Base-by-base conservation (phyloP, 2,329 filamentous ascomycete genomes). In the Rutstroemia sp. region DNA sequence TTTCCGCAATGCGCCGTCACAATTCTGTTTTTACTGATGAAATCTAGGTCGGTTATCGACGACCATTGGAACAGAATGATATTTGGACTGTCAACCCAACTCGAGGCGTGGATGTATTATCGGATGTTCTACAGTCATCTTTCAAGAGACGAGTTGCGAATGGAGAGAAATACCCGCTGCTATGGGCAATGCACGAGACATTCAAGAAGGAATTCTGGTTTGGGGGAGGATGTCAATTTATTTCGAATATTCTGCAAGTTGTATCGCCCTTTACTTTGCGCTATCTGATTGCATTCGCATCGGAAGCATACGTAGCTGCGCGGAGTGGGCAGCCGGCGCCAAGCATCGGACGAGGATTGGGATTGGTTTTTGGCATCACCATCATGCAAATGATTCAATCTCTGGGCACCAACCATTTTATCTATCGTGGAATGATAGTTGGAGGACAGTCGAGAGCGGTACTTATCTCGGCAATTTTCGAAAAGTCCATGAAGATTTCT, bases 381-480 rank as follows among this genome's bases (percentile, higher is more conserved):
- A 70, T 79, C 44, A 94, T 97, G 89, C 92, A 96, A 70, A 78
- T 92, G 19, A 68, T 86, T 10, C 89, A 95, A 71, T 92, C 87
- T 69, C 67, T 95, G 61, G 83, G 83, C 25, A 89, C 85, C 2
- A 95, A 92, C 67, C 92, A 97, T 67, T 96, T 95, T 73, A 86
- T 97, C 67, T 97, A 92, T 67, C 83, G 86, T 21, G 91, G 92
- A 21, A 95, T 96, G 87, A 85, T 95, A 73, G 83, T 95, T 41
- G 94, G 92, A 60, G 94, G 90, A 0, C 86, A 96, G 73, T 75
- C 82, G 7, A 81, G 92, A 68, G 90, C 86, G 1, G 87, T 89
- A 0, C 75, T 97, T 45, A 95, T 96, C 63, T 83, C 88, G 21
- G 74, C 91, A 57, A 90, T 97, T 57, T 97, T 95, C 67, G 89